Conservation (phyloP, 2,329 filamentous ascomycete species). For the Sporothrix protearum region DNA sequence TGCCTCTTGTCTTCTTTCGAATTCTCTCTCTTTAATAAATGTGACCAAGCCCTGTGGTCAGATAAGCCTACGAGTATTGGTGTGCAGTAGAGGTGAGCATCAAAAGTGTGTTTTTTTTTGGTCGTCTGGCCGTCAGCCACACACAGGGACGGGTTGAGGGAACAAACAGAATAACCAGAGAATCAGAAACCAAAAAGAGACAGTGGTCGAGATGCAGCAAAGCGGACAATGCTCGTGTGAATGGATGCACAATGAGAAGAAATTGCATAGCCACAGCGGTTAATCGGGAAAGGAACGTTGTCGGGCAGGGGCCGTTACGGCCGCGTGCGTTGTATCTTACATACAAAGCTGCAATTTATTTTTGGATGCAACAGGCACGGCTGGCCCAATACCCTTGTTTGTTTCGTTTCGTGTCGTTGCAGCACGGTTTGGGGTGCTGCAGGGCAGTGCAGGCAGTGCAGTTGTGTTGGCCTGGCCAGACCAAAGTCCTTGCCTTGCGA, state of each 20-base stretch:
- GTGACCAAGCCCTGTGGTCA: background rate
- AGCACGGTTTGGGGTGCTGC: background rate
- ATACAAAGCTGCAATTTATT: background rate
- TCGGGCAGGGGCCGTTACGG: background rate
- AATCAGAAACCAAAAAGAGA: background rate
- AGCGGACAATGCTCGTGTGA: background rate
- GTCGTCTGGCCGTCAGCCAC: background rate
- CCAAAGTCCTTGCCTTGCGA: background rate
- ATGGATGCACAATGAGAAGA: background rate
- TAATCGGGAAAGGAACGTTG: background rate
- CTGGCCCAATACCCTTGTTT: background rate
- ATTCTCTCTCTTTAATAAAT: background rate
- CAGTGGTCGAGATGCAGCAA: background rate
- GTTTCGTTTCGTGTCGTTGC: slow-evolving; percentile 6
- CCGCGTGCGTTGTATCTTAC: background rate
- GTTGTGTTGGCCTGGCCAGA: background rate
- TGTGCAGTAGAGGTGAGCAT: background rate
- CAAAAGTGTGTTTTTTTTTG: background rate
- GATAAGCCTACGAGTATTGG: slow-evolving; percentile 11
- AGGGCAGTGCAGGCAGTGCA: slow-evolving; percentile 9
- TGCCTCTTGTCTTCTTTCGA: background rate
- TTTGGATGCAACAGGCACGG: background rate
- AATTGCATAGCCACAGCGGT: background rate
- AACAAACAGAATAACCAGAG: background rate
- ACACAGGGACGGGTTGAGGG: background rate